Evolutionary conservation across 140 eudicot genomes (phyloP).

Genomic region (Oenanthe javanica): DNA sequence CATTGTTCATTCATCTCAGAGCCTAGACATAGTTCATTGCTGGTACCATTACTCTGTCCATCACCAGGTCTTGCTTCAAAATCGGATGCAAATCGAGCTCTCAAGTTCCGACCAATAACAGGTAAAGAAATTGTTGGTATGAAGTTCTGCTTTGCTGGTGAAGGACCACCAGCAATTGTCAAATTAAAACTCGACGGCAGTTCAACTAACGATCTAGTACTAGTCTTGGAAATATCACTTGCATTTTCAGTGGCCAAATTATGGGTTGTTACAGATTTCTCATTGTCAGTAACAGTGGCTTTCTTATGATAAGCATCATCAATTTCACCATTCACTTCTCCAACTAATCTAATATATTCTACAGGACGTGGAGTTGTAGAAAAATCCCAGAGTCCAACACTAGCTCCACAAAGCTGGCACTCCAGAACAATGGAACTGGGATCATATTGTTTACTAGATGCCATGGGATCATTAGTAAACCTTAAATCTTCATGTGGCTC

Average conservation of each 20-base stretch:
- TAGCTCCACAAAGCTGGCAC: slow-evolving; percentile 87
- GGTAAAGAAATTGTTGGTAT: slow-evolving; percentile 79
- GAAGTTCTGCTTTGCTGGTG: slow-evolving; percentile 79
- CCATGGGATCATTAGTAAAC: slow-evolving; percentile 20
- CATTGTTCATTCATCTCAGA: slow-evolving; percentile 6
- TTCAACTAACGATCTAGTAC: slow-evolving; percentile 25
- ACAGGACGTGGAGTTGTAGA: slow-evolving; percentile 57
- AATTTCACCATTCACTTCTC: slow-evolving; percentile 44
- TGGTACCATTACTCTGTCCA: slow-evolving; percentile 10
- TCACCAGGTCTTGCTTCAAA: slow-evolving; percentile 12
- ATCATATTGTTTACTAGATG: slow-evolving; percentile 43
- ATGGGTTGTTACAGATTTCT: slow-evolving; percentile 14
- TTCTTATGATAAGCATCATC: slow-evolving; percentile 13
- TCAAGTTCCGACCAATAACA: slow-evolving; percentile 71
- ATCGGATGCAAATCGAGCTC: slow-evolving; percentile 46
- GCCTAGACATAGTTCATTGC: not conserved
- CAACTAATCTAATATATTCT: slow-evolving; percentile 73
- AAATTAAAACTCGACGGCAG: slow-evolving; percentile 25
- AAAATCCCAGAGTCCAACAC: slow-evolving; percentile 88
- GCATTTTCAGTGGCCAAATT: slow-evolving; percentile 19
- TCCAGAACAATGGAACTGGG: slow-evolving; percentile 74
- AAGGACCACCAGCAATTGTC: slow-evolving; percentile 99
- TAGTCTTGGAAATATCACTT: slow-evolving; percentile 15
- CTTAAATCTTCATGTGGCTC: slow-evolving; percentile 19
- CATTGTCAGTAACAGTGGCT: slow-evolving; percentile 12